Percentiles rank a stretch among this genome's conserved stretches.
Evolutionary conservation across 495 filamentous ascomycete species (phyloP).

Genomic region (Apodospora peruviana): DNA sequence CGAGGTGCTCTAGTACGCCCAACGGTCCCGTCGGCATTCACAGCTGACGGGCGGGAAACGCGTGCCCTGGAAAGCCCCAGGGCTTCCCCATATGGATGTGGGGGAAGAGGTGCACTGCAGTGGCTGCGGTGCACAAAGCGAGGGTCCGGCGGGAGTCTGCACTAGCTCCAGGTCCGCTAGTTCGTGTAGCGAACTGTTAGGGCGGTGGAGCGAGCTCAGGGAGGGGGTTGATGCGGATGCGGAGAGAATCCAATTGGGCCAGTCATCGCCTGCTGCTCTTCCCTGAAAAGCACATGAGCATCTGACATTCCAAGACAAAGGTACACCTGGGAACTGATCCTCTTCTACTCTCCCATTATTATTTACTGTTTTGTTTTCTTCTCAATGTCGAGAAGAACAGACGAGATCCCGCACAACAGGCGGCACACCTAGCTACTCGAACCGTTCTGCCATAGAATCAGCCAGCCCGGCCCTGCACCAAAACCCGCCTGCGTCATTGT

Average conservation of each 20-base stretch:
- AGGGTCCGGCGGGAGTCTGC: too few species aligned
- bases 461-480: background rate
- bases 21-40: too few species aligned
- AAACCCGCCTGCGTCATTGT: slow-evolving; percentile 11
- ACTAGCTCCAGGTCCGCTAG: too few species aligned
- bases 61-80: too few species aligned
- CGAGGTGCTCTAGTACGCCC: too few species aligned
- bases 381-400: slow-evolving; percentile 2
- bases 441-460: background rate
- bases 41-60: too few species aligned
- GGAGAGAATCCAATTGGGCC: background rate
- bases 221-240: too few species aligned
- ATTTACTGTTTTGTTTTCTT: background rate
- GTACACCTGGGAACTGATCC: background rate
- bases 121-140: too few species aligned
- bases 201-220: too few species aligned
- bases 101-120: too few species aligned
- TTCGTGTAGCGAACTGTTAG: too few species aligned
- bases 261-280: background rate
- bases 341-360: background rate
- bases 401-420: slow-evolving; percentile 1
- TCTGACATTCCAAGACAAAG: background rate
- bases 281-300: slow-evolving; percentile 1
- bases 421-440: background rate
- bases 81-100: too few species aligned